phyloP scores from a whole-genome alignment of 2,329 filamentous ascomycete species.

The Penicillium psychrosexuale region DNA sequence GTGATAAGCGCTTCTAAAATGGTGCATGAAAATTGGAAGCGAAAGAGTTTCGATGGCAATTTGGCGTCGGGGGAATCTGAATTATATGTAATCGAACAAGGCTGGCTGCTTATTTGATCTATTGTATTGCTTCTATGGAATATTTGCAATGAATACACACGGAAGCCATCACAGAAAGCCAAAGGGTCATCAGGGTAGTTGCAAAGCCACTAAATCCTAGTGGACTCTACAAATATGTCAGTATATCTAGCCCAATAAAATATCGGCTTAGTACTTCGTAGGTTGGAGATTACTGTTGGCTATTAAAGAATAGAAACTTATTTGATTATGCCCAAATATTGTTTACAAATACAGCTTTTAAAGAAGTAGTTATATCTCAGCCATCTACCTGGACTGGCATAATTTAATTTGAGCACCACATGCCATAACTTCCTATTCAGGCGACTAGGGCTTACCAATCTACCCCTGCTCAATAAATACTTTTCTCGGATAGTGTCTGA shows the following conservation, averaged over 20 bases:
- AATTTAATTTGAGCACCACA: neutral
- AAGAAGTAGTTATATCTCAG: neutral
- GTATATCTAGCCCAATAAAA: neutral
- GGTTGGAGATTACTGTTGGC: neutral
- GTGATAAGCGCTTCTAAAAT: conserved; percentile 21
- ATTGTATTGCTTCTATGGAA: neutral
- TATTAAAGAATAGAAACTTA: neutral
- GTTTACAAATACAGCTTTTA: too few relatives aligned
- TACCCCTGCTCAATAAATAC: neutral
- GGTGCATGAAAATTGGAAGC: conserved; percentile 14
- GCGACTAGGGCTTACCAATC: neutral
- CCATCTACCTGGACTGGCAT: neutral
- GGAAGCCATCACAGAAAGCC: too few relatives aligned
- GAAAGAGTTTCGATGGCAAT: neutral
- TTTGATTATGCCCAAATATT: too few relatives aligned
- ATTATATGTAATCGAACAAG: neutral
- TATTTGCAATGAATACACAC: too few relatives aligned
- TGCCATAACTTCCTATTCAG: neutral
- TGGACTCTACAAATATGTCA: too few relatives aligned
- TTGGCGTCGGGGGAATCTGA: neutral
- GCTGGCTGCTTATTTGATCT: neutral
- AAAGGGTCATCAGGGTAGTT: too few relatives aligned
- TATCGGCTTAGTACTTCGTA: neutral
- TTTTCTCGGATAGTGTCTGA: neutral
- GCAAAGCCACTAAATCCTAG: too few relatives aligned